A percentile compares a stretch with the other conserved stretches of the same genome.
phyloP scores from a whole-genome alignment of 177 flowering plant species.

The Vitis hybrid region DNA sequence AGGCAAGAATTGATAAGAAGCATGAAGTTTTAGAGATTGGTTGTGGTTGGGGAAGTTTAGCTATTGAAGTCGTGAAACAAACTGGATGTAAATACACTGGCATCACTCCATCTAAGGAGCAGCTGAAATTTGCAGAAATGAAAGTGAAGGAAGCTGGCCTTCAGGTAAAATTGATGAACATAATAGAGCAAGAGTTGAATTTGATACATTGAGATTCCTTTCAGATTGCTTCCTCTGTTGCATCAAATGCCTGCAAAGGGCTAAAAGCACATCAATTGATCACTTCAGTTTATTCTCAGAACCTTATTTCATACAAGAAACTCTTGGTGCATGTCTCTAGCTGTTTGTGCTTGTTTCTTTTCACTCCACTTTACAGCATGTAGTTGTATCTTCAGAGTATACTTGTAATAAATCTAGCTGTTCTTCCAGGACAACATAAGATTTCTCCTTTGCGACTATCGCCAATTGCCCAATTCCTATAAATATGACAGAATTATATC shows the following conservation, averaged over 20 bases:
- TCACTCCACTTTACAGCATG: too few relatives aligned
- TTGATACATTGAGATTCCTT: too few relatives aligned
- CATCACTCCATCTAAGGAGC: slow-evolving; percentile 82
- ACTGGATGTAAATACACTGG: slow-evolving; percentile 97
- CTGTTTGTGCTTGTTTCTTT: too few relatives aligned
- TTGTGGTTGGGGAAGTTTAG: slow-evolving; percentile 93
- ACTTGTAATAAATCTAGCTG: not conserved
- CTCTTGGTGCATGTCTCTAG: too few relatives aligned
- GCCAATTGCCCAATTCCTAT: slow-evolving; percentile 51
- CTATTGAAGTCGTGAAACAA: slow-evolving; percentile 84
- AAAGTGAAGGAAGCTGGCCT: slow-evolving; percentile 86
- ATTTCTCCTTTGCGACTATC: slow-evolving; percentile 74
- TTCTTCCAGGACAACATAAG: slow-evolving; percentile 52
- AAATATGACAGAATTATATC: slow-evolving; percentile 79
- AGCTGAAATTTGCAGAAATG: slow-evolving; percentile 68
- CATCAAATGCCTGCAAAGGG: too few relatives aligned
- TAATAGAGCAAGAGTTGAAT: not conserved
- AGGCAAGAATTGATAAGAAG: slow-evolving; percentile 67
- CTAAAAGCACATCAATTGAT: too few relatives aligned
- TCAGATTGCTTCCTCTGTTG: not conserved
- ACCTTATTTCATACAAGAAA: too few relatives aligned
- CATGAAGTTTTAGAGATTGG: slow-evolving; percentile 94
- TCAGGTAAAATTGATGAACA: slow-evolving; percentile 40
- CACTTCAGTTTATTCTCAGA: too few relatives aligned
- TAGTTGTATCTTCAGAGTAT: too few relatives aligned